These are phyloP conservation scores for Dryadomyces sulphureus DNA, from an alignment of 2,329 filamentous ascomycete genomes.

Conservation along the genomic window DNA sequence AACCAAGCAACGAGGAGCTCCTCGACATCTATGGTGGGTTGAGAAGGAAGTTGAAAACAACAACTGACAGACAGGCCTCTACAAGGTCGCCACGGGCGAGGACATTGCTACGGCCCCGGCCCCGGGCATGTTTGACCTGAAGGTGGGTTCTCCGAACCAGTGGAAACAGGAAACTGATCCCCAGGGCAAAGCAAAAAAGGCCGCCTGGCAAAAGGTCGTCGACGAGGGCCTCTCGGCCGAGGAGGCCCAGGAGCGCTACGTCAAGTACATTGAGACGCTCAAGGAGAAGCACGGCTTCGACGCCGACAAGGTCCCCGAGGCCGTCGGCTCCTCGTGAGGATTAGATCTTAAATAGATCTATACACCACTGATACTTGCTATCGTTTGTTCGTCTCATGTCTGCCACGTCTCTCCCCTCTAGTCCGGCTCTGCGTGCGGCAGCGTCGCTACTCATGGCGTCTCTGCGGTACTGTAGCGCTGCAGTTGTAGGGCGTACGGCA, in stretches of 20 bases:
- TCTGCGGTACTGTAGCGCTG: slow-evolving; percentile 48
- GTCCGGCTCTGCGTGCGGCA: slow-evolving; percentile 45
- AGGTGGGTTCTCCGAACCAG: too few relatives aligned
- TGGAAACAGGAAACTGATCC: too few relatives aligned
- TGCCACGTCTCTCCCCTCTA: slow-evolving; percentile 33
- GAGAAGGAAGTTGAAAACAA: background rate
- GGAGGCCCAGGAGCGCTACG: slow-evolving; percentile 63
- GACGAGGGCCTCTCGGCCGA: slow-evolving; percentile 47
- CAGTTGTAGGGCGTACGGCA: slow-evolving; percentile 73
- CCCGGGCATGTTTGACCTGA: slow-evolving; percentile 58
- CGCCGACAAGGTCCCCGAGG: slow-evolving; percentile 46
- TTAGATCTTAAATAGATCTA: background rate
- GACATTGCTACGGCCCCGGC: slow-evolving; percentile 38
- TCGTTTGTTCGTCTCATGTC: slow-evolving; percentile 10
- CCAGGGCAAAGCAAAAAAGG: slow-evolving; percentile 71
- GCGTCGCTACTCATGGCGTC: slow-evolving; percentile 62
- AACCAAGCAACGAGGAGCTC: slow-evolving; percentile 49
- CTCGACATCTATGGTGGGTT: slow-evolving; percentile 43
- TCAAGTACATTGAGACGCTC: slow-evolving; percentile 55
- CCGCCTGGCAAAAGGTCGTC: slow-evolving; percentile 57
- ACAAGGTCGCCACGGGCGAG: slow-evolving; percentile 42
- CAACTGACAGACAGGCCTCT: slow-evolving; percentile 29
- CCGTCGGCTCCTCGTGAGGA: slow-evolving; percentile 22
- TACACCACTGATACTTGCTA: background rate
- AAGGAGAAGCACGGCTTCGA: slow-evolving; percentile 58